A percentile compares a stretch with the other conserved stretches of the same genome.
Evolutionary conservation across 108 stramenopile species (phyloP).

Genomic region (Chaetoceros tenuissimus): DNA sequence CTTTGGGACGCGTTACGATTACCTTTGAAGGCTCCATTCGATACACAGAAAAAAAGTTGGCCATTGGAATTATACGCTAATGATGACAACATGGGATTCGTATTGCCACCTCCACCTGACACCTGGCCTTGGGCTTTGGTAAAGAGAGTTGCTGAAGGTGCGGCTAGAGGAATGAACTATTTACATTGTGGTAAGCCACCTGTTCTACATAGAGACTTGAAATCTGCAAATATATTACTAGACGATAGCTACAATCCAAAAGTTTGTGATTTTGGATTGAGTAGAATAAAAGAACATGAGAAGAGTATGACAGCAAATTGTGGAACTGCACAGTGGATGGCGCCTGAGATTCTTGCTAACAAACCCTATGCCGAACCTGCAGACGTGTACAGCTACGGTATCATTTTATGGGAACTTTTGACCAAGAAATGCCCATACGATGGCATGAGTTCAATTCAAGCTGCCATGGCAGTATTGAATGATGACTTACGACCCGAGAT

Average conservation of each 20-base stretch:
- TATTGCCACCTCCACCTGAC: conserved; percentile 36
- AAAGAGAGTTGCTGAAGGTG: conserved; percentile 61
- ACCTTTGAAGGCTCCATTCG: conserved; percentile 53
- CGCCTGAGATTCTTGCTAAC: conserved; percentile 83
- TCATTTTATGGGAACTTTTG: conserved; percentile 78
- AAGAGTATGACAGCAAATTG: conserved; percentile 88
- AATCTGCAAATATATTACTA: conserved; percentile 83
- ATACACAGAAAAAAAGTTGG: conserved; percentile 39
- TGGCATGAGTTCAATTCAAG: conserved; percentile 84
- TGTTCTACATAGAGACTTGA: conserved; percentile 91
- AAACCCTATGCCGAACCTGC: conserved; percentile 76
- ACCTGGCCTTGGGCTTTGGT: conserved; percentile 74
- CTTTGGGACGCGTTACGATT: conserved; percentile 79
- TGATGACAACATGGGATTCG: conserved; percentile 24
- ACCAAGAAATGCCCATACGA: conserved; percentile 83
- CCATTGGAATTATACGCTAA: conserved; percentile 39
- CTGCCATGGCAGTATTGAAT: conserved; percentile 81
- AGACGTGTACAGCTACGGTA: conserved; percentile 78
- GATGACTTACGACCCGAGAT: conserved; percentile 66
- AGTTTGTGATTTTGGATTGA: conserved; percentile 92
- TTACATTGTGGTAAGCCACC: conserved; percentile 84
- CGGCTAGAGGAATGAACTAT: conserved; percentile 91
- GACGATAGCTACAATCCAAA: conserved; percentile 85
- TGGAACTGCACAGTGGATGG: conserved; percentile 96
- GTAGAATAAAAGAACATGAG: conserved; percentile 71